Evolutionary conservation across 2,329 filamentous ascomycete species (phyloP), one percentile per base, ranked within the genome.

Genomic region (Fulvia fulva): DNA sequence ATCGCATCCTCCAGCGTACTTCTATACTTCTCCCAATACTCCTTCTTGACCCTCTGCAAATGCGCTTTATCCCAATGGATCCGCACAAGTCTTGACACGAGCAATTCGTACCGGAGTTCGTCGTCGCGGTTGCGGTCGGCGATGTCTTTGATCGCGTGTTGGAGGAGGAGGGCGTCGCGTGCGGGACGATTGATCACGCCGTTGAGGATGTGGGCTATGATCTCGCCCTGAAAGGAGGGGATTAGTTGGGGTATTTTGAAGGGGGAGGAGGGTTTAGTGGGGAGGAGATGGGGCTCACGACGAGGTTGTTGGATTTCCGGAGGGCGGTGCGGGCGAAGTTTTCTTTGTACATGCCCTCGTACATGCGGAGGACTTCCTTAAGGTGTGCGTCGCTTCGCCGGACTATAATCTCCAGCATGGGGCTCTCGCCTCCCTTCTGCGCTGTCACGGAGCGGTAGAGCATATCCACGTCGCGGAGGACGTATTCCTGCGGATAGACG

Each of bases 151-250:
- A 97, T 85, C 1, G 94, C 93, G 77, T 97, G 94, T 74, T 96
- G 87, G 1, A 99, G 80, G 2, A 97, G 86, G 37, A 97, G 82
- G 2, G 93, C 91, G 73, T 97, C 94, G 56, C 94, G 90, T 62
- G 96, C 91, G 5, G 94, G 92, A 59, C 89, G 89, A 77, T 97
- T 97, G 78, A 97, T 96, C 57, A 96, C 87, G 68, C 94, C 94
- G 76, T 97, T 97, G 70, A 99, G 87, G 67, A 97, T 90, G 75
- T 97, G 94, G 0, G 91, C 90, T 37, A 97, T 85, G 21, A 96
- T 86, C 77, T 99, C 94, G 63, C 94, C 94, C 92, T 97, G 66
- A 7, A 14, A 6, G 12, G 8, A 12, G 9, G 4, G 26, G 19
- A 28, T 52, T n/a, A 53, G 44, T 55, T 34, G 4, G 26, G 21